Evolutionary conservation across 108 stramenopile genomes (phyloP).

Genomic region (Stephanodiscus minutulus): DNA sequence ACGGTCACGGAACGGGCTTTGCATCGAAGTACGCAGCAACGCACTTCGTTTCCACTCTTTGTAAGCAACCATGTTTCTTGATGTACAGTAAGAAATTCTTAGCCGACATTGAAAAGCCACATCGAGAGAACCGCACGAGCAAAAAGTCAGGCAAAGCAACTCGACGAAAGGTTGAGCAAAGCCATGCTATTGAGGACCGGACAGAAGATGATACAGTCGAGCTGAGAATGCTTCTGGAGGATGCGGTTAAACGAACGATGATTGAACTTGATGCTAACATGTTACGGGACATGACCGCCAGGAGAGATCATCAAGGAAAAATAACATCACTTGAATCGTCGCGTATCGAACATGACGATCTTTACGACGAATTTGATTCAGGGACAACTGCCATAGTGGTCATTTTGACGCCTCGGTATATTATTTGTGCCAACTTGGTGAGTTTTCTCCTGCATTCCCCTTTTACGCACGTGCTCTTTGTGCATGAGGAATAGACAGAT

Average conservation of each 20-base stretch:
- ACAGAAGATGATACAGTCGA: not conserved
- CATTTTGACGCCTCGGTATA: slow-evolving; percentile 79
- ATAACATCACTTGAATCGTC: not conserved
- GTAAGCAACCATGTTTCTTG: slow-evolving; percentile 43
- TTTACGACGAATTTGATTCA: slow-evolving; percentile 48
- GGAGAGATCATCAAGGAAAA: not conserved
- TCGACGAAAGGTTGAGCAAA: slow-evolving; percentile 35
- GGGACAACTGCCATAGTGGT: slow-evolving; percentile 89
- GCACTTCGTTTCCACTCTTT: slow-evolving; percentile 64
- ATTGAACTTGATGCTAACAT: slow-evolving; percentile 29
- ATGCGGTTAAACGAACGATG: slow-evolving; percentile 21
- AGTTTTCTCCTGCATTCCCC: not conserved
- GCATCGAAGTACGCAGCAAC: slow-evolving; percentile 64
- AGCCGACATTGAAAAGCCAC: slow-evolving; percentile 40
- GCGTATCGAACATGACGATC: not conserved
- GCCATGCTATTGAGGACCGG: no score
- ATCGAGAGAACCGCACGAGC: slow-evolving; percentile 13
- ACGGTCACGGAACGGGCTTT: slow-evolving; percentile 85
- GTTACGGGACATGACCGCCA: slow-evolving; percentile 14
- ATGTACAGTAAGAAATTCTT: slow-evolving; percentile 40
- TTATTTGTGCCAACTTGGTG: slow-evolving; percentile 89
- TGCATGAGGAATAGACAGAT: not conserved
- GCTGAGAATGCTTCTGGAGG: slow-evolving; percentile 14
- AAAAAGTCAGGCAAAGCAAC: slow-evolving; percentile 42
- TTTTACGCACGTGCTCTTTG: not conserved